These are phyloP conservation scores for Paramecium sexaurelia DNA, from an alignment of 73 alveolate genomes.

Conservation along the genomic window DNA sequence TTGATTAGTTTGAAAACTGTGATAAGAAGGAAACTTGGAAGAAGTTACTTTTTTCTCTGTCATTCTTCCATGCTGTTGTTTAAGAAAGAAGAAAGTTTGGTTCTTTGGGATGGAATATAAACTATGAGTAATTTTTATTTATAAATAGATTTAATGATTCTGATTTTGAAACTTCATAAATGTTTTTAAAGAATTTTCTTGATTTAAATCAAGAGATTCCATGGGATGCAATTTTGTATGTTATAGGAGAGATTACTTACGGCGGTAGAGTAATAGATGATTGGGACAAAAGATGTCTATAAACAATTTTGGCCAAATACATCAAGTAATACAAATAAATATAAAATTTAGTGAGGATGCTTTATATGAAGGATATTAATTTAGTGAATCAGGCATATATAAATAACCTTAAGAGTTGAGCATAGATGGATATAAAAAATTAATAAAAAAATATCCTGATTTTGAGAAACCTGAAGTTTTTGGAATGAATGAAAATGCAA, in stretches of 20 bases:
- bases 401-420: conserved; percentile 67
- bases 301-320: conserved; percentile 86
- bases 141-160: conserved; percentile 85
- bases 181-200: conserved; percentile 84
- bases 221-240: conserved; percentile 90
- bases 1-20: conserved; percentile 86
- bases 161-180: conserved; percentile 93
- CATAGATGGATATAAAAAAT: conserved; percentile 66
- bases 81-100: conserved; percentile 98
- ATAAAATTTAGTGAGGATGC: conserved; percentile 79
- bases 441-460: conserved; percentile 86
- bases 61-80: conserved; percentile 98
- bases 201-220: conserved; percentile 93
- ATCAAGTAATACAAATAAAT: neutral
- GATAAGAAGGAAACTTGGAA: conserved; percentile 86
- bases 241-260: conserved; percentile 96
- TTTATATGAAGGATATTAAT: conserved; percentile 76
- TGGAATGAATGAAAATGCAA: conserved; percentile 98
- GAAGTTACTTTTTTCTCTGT: conserved; percentile 82
- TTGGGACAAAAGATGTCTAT: conserved; percentile 93
- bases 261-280: conserved; percentile 99
- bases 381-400: conserved; percentile 74
- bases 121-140: conserved; percentile 77
- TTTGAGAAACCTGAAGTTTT: conserved; percentile 96
- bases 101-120: conserved; percentile 97